A percentile compares a stretch with the other conserved stretches of the same genome.
These are phyloP conservation scores for Fraxinus angustifolia DNA, from an alignment of 305 asterid genomes.

Conservation along the genomic window DNA sequence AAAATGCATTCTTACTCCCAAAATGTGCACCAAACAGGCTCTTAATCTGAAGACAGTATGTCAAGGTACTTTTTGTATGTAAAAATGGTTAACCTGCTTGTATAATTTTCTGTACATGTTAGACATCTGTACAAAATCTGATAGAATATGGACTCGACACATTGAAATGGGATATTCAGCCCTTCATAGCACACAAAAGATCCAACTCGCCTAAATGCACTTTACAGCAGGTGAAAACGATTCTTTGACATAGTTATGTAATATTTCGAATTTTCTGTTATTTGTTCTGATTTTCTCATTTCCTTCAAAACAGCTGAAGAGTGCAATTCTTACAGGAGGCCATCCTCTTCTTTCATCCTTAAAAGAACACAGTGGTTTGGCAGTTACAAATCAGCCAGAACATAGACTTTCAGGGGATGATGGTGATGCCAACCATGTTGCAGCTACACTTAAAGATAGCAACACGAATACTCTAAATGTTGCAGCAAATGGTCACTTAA, in stretches of 20 bases:
- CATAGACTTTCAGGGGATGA: conserved; percentile 19
- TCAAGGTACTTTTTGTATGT: not conserved
- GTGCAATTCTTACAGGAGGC: conserved; percentile 47
- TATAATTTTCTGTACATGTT: conserved; percentile 21
- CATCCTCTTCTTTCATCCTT: conserved; percentile 47
- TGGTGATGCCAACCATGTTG: conserved; percentile 25
- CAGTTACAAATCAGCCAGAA: conserved; percentile 30
- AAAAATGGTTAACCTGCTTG: not conserved
- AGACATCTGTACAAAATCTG: conserved; percentile 41
- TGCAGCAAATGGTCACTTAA: conserved; percentile 15
- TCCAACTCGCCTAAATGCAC: conserved; percentile 36
- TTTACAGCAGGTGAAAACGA: conserved; percentile 48
- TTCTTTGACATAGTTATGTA: conserved; percentile 12
- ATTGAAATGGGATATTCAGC: conserved; percentile 61
- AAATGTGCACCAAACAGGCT: too few species aligned
- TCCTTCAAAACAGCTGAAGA: conserved; percentile 55
- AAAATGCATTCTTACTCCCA: too few species aligned
- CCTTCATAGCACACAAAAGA: conserved; percentile 58
- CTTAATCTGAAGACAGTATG: not conserved
- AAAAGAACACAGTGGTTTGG: conserved; percentile 58
- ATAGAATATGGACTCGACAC: conserved; percentile 39
- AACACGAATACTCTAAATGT: conserved; percentile 4
- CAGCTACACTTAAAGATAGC: conserved; percentile 23
- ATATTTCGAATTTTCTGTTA: conserved; percentile 1
- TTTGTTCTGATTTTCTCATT: conserved; percentile 23